Conservation (phyloP, 768 basidiomycete species). For the Lyophyllum semitale region DNA sequence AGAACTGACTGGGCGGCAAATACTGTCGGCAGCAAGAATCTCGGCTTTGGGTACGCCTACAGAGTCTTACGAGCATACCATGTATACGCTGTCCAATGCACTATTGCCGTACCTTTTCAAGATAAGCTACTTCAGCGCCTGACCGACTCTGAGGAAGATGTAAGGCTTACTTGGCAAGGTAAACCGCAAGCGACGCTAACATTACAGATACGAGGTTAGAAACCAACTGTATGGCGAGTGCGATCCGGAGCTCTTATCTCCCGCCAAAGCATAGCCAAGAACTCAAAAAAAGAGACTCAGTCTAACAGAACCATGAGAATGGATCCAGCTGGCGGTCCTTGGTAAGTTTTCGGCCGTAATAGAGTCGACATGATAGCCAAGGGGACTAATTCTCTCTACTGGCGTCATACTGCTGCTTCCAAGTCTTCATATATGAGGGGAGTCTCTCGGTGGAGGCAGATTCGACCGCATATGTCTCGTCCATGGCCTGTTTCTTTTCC, state of each 20-base stretch:
- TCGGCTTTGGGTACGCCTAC: conserved; percentile 43
- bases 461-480: conserved; percentile 19
- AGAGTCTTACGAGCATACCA: conserved; percentile 1
- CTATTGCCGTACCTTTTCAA: conserved; percentile 35
- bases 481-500: background rate
- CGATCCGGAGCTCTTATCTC: conserved; percentile 19
- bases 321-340: conserved; percentile 27
- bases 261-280: conserved; percentile 36
- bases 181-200: conserved; percentile 37
- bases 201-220: background rate
- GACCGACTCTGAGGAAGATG: conserved; percentile 52
- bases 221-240: background rate
- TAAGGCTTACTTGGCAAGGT: conserved; percentile 44
- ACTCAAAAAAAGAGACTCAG: conserved; percentile 43
- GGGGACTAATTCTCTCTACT: conserved; percentile 32
- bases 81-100: background rate
- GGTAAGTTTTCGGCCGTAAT: conserved; percentile 1
- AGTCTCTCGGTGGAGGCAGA: conserved; percentile 16
- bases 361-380: conserved; percentile 35
- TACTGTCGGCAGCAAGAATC: conserved; percentile 41
- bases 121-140: conserved; percentile 50
- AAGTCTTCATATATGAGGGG: conserved; percentile 30
- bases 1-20: conserved; percentile 45
- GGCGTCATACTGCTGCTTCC: conserved; percentile 28
- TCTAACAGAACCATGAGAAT: conserved; percentile 40